Evolutionary conservation across 139 green algal species (phyloP).

Genomic region (Auxenochlorella protothecoides): DNA sequence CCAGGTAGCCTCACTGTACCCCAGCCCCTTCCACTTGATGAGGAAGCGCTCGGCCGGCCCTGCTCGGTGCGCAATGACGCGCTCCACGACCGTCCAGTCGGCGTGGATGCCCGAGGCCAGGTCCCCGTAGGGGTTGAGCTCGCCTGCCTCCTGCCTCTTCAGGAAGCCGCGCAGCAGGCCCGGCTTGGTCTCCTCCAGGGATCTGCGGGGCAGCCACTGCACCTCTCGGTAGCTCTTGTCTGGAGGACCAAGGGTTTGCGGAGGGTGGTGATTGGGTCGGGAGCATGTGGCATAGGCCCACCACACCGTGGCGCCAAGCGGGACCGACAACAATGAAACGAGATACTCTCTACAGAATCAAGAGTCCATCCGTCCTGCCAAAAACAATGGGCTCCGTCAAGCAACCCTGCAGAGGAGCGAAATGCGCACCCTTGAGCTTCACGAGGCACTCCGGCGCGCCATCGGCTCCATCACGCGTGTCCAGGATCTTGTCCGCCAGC

Average conservation of each 20-base stretch:
- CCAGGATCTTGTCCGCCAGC: conserved; percentile 22
- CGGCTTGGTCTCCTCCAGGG: not conserved
- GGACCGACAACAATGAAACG: no score
- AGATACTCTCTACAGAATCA: no score
- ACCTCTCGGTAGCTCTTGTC: conserved; percentile 1
- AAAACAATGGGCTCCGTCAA: no score
- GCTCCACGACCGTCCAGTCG: conserved; percentile 29
- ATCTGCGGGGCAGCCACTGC: not conserved
- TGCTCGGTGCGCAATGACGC: conserved; percentile 21
- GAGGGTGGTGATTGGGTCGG: no score
- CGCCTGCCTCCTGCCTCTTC: conserved; percentile 9
- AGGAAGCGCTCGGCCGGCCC: conserved; percentile 24
- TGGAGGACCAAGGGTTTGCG: not conserved
- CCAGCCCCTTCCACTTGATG: conserved; percentile 68
- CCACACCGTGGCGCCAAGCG: no score
- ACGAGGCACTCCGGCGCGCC: conserved; percentile 25
- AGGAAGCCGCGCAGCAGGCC: conserved; percentile 21
- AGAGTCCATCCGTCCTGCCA: no score
- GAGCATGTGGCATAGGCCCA: no score
- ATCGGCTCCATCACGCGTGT: conserved; percentile 1
- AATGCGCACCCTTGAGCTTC: conserved; percentile 44
- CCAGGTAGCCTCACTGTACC: conserved; percentile 73
- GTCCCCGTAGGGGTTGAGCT: conserved; percentile 23
- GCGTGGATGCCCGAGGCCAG: conserved; percentile 30
- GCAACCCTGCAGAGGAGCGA: no score